A percentile compares a stretch with the other conserved stretches of the same genome.
These are phyloP conservation scores for Phanerochaete carnosa DNA, from an alignment of 768 basidiomycete genomes.

Conservation along the genomic window DNA sequence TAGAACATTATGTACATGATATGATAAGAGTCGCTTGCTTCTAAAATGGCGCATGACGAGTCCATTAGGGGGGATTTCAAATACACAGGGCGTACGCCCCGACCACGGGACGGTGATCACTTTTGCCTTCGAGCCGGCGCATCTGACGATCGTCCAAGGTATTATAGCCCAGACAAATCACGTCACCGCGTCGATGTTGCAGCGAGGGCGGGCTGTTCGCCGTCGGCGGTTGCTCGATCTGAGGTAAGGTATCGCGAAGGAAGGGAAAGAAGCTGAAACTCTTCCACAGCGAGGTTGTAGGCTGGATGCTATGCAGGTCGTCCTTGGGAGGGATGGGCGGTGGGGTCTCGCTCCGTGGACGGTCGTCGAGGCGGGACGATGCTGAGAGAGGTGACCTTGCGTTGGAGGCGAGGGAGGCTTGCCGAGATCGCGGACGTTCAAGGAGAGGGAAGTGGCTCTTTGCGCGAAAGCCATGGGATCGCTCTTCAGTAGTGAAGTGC, in stretches of 20 bases:
- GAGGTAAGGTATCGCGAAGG: slow-evolving; percentile 36
- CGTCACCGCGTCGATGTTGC: slow-evolving; percentile 55
- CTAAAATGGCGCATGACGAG: background rate
- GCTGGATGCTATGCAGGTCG: background rate
- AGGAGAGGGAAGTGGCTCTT: background rate
- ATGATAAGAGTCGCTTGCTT: background rate
- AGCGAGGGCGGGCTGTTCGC: slow-evolving; percentile 15
- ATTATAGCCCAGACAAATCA: slow-evolving; percentile 68
- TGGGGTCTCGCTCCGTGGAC: background rate
- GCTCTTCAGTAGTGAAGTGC: background rate
- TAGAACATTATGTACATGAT: background rate
- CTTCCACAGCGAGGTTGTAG: slow-evolving; percentile 41
- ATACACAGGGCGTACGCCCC: slow-evolving; percentile 72
- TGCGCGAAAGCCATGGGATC: background rate
- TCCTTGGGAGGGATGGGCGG: slow-evolving; percentile 14
- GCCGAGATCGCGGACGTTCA: background rate
- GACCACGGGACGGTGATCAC: slow-evolving; percentile 85
- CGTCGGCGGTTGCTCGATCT: slow-evolving; percentile 17
- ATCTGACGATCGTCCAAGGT: slow-evolving; percentile 76
- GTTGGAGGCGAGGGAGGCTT: background rate
- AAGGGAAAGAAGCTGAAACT: slow-evolving; percentile 39
- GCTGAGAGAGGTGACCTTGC: background rate
- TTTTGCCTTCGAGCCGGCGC: slow-evolving; percentile 71
- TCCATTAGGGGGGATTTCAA: slow-evolving; percentile 12
- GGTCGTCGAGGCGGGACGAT: background rate